Evolutionary conservation across 2,329 filamentous ascomycete genomes (phyloP).

Genomic region (Elsinoe arachidis): DNA sequence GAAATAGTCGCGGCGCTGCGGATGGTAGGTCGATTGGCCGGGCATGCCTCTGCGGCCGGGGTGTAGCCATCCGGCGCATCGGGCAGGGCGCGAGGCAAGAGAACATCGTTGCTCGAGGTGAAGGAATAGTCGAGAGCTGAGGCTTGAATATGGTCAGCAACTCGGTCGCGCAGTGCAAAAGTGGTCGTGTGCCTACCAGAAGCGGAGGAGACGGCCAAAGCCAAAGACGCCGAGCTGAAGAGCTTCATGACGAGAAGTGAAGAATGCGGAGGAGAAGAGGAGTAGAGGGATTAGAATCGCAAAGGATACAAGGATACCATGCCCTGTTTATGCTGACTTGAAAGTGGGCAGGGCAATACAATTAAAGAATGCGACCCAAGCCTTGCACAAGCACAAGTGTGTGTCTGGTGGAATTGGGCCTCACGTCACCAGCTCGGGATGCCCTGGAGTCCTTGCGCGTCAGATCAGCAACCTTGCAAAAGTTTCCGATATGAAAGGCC

Average conservation of each 20-base stretch:
- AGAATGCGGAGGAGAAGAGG: background rate
- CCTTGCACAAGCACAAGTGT: constrained; percentile 1
- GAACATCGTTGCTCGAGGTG: background rate
- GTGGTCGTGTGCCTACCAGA: constrained; percentile 10
- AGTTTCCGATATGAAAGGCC: constrained; percentile 6
- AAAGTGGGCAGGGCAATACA: constrained; percentile 1
- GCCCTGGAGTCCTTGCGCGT: constrained; percentile 6
- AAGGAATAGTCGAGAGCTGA: constrained; percentile 5
- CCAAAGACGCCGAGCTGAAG: background rate
- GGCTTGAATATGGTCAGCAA: background rate
- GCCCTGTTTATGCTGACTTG: background rate
- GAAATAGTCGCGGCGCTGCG: constrained; percentile 57
- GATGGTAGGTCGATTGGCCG: constrained; percentile 58
- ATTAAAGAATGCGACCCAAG: background rate
- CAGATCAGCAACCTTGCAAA: background rate
- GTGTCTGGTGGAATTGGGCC: background rate
- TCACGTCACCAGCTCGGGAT: constrained; percentile 5
- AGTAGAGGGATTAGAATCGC: background rate
- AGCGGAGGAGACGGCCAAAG: constrained; percentile 7
- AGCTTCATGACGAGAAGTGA: background rate
- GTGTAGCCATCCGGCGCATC: constrained; percentile 62
- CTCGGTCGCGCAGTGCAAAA: background rate
- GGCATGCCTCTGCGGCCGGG: constrained; percentile 60
- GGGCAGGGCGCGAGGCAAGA: constrained; percentile 31
- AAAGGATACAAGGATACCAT: background rate